Conservation (phyloP, 768 basidiomycete genomes). For the Nidularia sp. region DNA sequence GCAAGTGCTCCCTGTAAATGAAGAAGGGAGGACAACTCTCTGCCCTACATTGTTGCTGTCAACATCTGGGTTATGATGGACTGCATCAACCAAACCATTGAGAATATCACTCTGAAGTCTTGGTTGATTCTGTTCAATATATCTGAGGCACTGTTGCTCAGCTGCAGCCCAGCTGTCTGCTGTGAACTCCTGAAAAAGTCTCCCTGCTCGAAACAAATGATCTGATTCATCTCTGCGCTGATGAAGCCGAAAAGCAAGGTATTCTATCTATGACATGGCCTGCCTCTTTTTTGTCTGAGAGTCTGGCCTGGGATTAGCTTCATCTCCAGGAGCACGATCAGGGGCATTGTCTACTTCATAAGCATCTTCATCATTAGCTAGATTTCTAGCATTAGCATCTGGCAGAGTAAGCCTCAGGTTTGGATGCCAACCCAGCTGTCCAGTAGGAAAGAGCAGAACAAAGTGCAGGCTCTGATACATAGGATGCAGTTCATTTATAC, state of each 20-base stretch:
- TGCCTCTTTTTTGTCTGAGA: slow-evolving; percentile 1
- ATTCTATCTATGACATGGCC: slow-evolving; percentile 6
- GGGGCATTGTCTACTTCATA: background rate
- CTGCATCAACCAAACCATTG: slow-evolving; percentile 24
- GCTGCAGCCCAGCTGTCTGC: slow-evolving; percentile 41
- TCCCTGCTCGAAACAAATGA: slow-evolving; percentile 23
- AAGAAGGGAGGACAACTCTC: slow-evolving; percentile 29
- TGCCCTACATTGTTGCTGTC: slow-evolving; percentile 19
- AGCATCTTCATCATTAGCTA: slow-evolving; percentile 3
- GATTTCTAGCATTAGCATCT: background rate
- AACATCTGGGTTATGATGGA: slow-evolving; percentile 12
- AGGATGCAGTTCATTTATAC: slow-evolving; percentile 28
- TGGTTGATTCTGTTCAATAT: slow-evolving; percentile 27
- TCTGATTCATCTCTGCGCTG: slow-evolving; percentile 25
- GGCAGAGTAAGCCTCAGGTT: background rate
- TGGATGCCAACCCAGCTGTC: slow-evolving; percentile 30
- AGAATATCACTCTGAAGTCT: slow-evolving; percentile 28
- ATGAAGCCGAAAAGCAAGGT: slow-evolving; percentile 5
- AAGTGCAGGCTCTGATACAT: slow-evolving; percentile 35
- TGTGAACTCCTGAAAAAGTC: slow-evolving; percentile 39
- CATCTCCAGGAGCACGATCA: slow-evolving; percentile 13
- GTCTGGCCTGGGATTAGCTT: slow-evolving; percentile 12
- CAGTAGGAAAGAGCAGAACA: slow-evolving; percentile 37
- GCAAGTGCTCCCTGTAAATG: slow-evolving; percentile 24
- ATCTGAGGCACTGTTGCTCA: slow-evolving; percentile 28